phyloP scores from a whole-genome alignment of 2,329 filamentous ascomycete species.

The Colletotrichum sp. region DNA sequence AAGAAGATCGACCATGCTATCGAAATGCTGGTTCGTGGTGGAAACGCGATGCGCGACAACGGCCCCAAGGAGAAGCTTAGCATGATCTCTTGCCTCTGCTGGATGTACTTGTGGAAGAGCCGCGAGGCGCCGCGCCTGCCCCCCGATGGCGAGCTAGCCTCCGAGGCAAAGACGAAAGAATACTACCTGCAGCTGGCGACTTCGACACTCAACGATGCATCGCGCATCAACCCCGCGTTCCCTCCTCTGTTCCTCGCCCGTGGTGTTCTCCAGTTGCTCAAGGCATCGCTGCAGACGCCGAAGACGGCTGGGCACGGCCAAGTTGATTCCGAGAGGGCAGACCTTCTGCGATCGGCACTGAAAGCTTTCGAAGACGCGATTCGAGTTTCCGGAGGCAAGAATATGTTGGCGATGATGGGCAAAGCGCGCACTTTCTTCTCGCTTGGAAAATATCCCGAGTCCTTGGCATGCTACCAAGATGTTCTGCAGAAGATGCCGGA shows the following conservation, averaged over 20 bases:
- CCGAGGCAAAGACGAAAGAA: slow-evolving; percentile 89
- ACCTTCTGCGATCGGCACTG: slow-evolving; percentile 82
- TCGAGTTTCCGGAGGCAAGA: slow-evolving; percentile 81
- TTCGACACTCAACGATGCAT: slow-evolving; percentile 91
- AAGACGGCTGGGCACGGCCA: slow-evolving; percentile 69
- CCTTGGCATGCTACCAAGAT: slow-evolving; percentile 84
- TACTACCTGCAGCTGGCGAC: slow-evolving; percentile 92
- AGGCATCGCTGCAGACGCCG: slow-evolving; percentile 82
- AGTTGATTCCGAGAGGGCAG: slow-evolving; percentile 75
- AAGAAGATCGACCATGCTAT: slow-evolving; percentile 87
- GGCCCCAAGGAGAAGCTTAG: slow-evolving; percentile 84
- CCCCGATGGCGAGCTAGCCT: slow-evolving; percentile 65
- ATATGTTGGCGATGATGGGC: slow-evolving; percentile 91
- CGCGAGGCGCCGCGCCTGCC: slow-evolving; percentile 73
- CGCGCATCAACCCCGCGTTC: slow-evolving; percentile 89
- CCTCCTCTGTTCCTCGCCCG: slow-evolving; percentile 90
- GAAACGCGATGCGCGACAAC: slow-evolving; percentile 72
- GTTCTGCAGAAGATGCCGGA: slow-evolving; percentile 85
- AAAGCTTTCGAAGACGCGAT: slow-evolving; percentile 96
- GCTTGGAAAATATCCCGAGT: slow-evolving; percentile 83
- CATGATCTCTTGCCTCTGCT: slow-evolving; percentile 84
- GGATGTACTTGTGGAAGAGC: slow-evolving; percentile 90
- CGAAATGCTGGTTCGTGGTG: slow-evolving; percentile 75
- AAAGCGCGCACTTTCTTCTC: slow-evolving; percentile 88
- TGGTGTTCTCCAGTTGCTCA: slow-evolving; percentile 85